Conservation (phyloP, 768 basidiomycete species). For the Gautieria morchelliformis region DNA sequence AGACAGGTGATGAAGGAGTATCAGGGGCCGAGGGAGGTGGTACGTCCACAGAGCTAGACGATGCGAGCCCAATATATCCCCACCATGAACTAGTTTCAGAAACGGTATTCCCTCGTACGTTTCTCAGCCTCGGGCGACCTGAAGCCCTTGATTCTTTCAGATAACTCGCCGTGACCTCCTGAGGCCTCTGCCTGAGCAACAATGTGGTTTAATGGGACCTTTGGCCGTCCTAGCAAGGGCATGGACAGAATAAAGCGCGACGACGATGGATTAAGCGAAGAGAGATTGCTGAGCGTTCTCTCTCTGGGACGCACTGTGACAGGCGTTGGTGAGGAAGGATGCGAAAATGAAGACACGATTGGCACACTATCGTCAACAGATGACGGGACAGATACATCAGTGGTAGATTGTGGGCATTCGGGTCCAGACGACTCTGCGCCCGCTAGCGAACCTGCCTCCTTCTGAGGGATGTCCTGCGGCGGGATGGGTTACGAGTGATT, state of each 20-base stretch:
- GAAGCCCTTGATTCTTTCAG: neutral
- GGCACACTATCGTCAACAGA: conserved; percentile 25
- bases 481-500: neutral
- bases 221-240: conserved; percentile 39
- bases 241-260: conserved; percentile 41
- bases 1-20: neutral
- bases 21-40: neutral
- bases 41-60: neutral
- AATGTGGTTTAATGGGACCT: conserved; percentile 30
- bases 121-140: neutral
- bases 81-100: conserved; percentile 32
- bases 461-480: neutral
- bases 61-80: conserved; percentile 37
- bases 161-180: neutral
- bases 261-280: conserved; percentile 29
- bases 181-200: conserved; percentile 10
- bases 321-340: conserved; percentile 12
- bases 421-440: neutral
- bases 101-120: neutral
- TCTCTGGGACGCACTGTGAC: conserved; percentile 10
- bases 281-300: conserved; percentile 15
- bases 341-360: conserved; percentile 3
- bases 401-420: neutral
- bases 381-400: conserved; percentile 7
- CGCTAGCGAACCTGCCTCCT: neutral